phyloP scores from a whole-genome alignment of 495 filamentous ascomycete species.

The Lasiosphaeriaceae sp. region DNA sequence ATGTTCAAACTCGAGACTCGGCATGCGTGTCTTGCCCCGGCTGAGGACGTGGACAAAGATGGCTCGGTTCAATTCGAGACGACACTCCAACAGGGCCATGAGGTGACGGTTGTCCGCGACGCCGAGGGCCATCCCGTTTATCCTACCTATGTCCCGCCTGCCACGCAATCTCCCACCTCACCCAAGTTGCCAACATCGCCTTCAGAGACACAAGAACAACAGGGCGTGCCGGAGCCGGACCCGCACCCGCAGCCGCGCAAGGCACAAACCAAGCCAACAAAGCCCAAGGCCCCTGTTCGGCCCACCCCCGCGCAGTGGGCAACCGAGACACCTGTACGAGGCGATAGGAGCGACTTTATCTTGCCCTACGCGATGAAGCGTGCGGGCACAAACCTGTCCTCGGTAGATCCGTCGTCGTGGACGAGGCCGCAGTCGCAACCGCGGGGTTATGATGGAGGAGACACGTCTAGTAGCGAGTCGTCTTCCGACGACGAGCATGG shows the following conservation, averaged over 20 bases:
- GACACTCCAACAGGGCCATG: conserved; percentile 14
- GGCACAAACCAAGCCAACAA: conserved; percentile 3
- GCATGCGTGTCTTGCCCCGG: background rate
- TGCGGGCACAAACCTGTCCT: conserved; percentile 25
- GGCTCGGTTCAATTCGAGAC: conserved; percentile 19
- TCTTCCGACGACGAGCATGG: conserved; percentile 26
- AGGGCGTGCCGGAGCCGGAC: background rate
- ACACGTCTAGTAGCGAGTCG: conserved; percentile 20
- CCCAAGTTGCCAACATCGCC: conserved; percentile 10
- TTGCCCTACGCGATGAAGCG: conserved; percentile 21
- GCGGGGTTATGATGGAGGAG: conserved; percentile 1
- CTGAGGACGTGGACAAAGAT: background rate
- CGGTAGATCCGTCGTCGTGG: conserved; percentile 10
- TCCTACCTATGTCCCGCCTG: conserved; percentile 35
- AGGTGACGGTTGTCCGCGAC: conserved; percentile 28
- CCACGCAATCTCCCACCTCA: conserved; percentile 25
- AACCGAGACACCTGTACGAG: conserved; percentile 14
- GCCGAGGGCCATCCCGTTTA: conserved; percentile 29
- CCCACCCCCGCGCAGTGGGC: conserved; percentile 15
- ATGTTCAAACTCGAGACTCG: background rate
- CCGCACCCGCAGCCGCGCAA: conserved; percentile 7
- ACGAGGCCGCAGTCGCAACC: background rate
- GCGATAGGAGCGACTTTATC: conserved; percentile 9
- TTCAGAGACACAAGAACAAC: background rate
- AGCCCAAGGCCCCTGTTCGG: conserved; percentile 6